Evolutionary conservation across 1,139 yeast species (phyloP), one percentile per base, ranked within the genome.

Genomic region (Geotrichum cucujoidarum): DNA sequence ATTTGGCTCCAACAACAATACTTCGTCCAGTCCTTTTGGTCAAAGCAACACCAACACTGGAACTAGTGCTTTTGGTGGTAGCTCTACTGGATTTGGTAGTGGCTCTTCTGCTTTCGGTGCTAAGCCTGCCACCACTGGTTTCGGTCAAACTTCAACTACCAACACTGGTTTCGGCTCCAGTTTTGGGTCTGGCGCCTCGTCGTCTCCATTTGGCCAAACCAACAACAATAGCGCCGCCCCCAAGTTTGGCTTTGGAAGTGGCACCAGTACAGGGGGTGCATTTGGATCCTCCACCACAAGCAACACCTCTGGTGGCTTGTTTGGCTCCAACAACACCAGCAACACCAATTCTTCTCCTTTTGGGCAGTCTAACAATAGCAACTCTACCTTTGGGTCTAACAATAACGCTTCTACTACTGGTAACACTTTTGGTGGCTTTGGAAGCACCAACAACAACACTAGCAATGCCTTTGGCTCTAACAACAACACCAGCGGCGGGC

Each of bases 41-140:
- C 38, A 35, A 21, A 21, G 16, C 27, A 35, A 27, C 18, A 24
- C 27, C 10, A 30, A 13, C 17, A 31, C 48, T 2, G 14, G 40
- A 18, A n/a, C n/a, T n/a, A 25, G 24, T 31, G 27, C 43, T 3
- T 40, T 37, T 30, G 45, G 45, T 7, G 10, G 50, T 8, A 21
- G 38, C 27, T 14, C 25, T 8, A 11, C 25, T 22, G 21, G 39
- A 29, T 45, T 45, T 45, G 49, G 49, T 25, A 22, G 67, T 55
- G 72, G 74, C 47, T 56, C 60, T 55, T 64, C 63, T 45, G 58
- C 63, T 43, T 48, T 48, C 37, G 51, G 51, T 7, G 60, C 60
- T 51, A 52, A 37, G 35, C 46, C 43, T 11, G 49, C 45, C 24
- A 22, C 39, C 18, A 25, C 51, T 11, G 47, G 50, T 8, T 53